Conservation (phyloP, 257 asterid genomes). For the Anisodus acutangulus region DNA sequence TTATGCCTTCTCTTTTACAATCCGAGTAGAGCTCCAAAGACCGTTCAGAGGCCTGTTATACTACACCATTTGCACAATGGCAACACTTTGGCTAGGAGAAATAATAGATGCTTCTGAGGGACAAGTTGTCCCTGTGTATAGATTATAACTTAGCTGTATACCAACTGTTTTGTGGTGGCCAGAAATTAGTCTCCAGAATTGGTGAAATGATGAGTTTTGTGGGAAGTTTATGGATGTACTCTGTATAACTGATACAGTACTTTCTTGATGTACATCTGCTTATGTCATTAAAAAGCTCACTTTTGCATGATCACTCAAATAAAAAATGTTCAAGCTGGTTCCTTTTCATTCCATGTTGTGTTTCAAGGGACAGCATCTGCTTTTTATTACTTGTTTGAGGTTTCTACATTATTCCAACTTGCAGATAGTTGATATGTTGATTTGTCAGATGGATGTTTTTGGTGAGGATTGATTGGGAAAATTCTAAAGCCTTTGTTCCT, state of each 20-base stretch:
- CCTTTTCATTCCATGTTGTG: neutral
- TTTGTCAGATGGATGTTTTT: neutral
- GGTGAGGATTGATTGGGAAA: neutral
- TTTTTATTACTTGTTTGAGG: conserved; percentile 19
- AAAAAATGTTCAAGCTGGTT: neutral
- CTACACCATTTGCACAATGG: neutral
- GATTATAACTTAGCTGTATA: neutral
- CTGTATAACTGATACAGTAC: neutral
- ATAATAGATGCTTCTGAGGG: neutral
- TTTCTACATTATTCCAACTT: neutral
- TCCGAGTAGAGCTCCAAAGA: neutral
- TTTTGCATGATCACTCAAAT: neutral
- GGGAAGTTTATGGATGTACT: neutral
- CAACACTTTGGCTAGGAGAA: neutral
- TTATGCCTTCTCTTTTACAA: conserved; percentile 11
- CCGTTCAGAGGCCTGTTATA: neutral
- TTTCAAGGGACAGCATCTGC: conserved; percentile 3
- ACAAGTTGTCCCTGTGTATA: neutral
- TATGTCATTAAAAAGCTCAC: neutral
- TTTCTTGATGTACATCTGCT: neutral
- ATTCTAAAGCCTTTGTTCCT: conserved; percentile 24
- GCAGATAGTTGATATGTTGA: neutral
- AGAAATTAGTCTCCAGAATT: neutral
- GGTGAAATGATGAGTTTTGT: neutral
- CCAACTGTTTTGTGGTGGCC: conserved; percentile 6